Evolutionary conservation across 345 rosid genomes (phyloP).

Genomic region (Angophora floribunda): DNA sequence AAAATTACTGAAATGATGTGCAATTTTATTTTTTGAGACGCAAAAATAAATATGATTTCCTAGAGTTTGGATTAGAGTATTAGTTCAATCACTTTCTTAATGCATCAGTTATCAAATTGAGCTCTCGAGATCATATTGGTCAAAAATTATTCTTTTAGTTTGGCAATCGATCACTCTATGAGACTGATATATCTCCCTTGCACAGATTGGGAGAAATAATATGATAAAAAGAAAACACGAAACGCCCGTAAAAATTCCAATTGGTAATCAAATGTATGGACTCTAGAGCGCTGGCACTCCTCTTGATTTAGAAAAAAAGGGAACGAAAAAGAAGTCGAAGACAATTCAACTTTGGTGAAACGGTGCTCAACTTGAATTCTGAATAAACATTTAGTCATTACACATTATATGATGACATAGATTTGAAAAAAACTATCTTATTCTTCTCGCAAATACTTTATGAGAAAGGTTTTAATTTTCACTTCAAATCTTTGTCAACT

Average conservation of each 20-base stretch:
- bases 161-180: neutral
- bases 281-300: neutral
- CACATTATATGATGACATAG: neutral
- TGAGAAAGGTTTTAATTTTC: neutral
- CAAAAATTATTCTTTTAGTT: neutral
- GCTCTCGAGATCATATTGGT: neutral
- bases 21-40: neutral
- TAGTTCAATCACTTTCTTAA: neutral
- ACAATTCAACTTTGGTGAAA: neutral
- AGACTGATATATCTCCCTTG: neutral
- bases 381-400: neutral
- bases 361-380: neutral
- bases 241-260: neutral
- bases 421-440: neutral
- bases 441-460: neutral
- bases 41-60: neutral
- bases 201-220: neutral
- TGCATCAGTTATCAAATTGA: neutral
- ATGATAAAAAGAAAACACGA: neutral
- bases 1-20: neutral
- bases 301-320: neutral
- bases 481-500: neutral
- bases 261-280: neutral
- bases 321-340: neutral
- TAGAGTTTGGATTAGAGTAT: neutral